phyloP scores from a whole-genome alignment of 1,284 basidiomycete species.

The Sphaerobolus stellatus region DNA sequence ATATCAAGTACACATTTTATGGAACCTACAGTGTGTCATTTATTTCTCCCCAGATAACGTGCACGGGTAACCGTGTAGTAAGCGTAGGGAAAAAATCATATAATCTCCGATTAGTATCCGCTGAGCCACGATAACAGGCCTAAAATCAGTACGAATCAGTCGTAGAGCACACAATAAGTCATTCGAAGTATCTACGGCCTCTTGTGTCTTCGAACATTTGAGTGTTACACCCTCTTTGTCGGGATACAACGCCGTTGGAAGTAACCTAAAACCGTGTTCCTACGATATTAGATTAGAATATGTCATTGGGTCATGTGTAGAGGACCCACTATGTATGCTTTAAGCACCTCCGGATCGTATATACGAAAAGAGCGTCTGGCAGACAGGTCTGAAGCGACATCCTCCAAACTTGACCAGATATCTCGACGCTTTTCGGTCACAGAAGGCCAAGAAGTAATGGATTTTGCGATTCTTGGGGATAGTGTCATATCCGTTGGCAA shows the following conservation, averaged over 20 bases:
- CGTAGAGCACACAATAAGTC: background rate
- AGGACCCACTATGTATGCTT: slow-evolving; percentile 41
- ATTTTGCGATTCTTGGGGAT: slow-evolving; percentile 11
- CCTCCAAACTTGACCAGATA: slow-evolving; percentile 48
- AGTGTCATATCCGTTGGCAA: slow-evolving; percentile 24
- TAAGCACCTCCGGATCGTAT: slow-evolving; percentile 50
- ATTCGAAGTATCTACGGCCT: slow-evolving; percentile 48
- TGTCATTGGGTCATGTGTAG: too few relatives aligned
- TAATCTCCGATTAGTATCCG: slow-evolving; percentile 39
- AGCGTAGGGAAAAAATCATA: slow-evolving; percentile 35
- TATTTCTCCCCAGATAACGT: slow-evolving; percentile 49
- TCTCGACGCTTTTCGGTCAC: slow-evolving; percentile 42
- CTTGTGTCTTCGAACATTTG: slow-evolving; percentile 46
- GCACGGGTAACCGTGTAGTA: slow-evolving; percentile 41
- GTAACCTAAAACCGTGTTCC: slow-evolving; percentile 45
- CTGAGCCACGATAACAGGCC: slow-evolving; percentile 46
- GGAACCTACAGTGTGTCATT: slow-evolving; percentile 48
- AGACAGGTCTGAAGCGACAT: slow-evolving; percentile 41
- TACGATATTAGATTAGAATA: slow-evolving; percentile 24
- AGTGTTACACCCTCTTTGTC: slow-evolving; percentile 52
- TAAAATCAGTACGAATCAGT: slow-evolving; percentile 19
- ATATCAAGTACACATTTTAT: background rate
- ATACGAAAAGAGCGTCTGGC: slow-evolving; percentile 39
- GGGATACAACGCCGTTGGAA: slow-evolving; percentile 47
- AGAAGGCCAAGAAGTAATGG: background rate